Base-by-base conservation (phyloP, 371 early-diverging fungal species). In the Mucor velutinosus region DNA sequence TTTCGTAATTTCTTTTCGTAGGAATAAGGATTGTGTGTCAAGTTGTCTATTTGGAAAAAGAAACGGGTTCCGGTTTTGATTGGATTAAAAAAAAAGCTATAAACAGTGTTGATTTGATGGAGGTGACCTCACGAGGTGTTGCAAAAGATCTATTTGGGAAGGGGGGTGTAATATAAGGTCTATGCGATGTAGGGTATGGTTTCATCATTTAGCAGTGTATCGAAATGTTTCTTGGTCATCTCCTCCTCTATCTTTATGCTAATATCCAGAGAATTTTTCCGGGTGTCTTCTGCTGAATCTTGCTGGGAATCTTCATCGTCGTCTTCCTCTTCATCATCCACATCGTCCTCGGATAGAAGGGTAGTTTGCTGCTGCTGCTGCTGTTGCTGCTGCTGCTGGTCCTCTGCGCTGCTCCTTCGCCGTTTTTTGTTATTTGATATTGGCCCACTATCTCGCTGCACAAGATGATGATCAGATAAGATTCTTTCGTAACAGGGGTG, bases 141-240 rank as follows among this genome's bases (percentile, higher is more conserved):
- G 45, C n/a, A 60, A 29, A 29, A 35, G 29, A 60, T 21, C 39
- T 29, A 29, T 23, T 27, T 29, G 45, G 47, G 47, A 51, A 41
- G 43, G 60, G 60, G 60, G 21, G 35, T 58, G 66, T 25, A 59
- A 39, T 47, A 56, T 19, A 56, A 23, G 7, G 19, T 32, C 65
- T 73, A 82, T 72, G 82, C 82, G 69, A 82, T 82, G 64, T 83
- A 83, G 72, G 80, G 77, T 73, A 80, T 79, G 68, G 65, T 65
- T 47, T 77, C 76, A 66, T 72, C 68, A 49, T 74, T 69, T 45
- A 79, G 51, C 58, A 83, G 30, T 45, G 73, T 70, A 61, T 80
- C 79, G 62, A 83, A 83, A 75, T 83, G 83, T n/a, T 56, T 70
- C 57, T 69, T 63, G 32, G 74, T 82, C 8, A 43, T 60, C 11